phyloP scores from a whole-genome alignment of 1,284 basidiomycete genomes.

The Leucoagaricus sp. region DNA sequence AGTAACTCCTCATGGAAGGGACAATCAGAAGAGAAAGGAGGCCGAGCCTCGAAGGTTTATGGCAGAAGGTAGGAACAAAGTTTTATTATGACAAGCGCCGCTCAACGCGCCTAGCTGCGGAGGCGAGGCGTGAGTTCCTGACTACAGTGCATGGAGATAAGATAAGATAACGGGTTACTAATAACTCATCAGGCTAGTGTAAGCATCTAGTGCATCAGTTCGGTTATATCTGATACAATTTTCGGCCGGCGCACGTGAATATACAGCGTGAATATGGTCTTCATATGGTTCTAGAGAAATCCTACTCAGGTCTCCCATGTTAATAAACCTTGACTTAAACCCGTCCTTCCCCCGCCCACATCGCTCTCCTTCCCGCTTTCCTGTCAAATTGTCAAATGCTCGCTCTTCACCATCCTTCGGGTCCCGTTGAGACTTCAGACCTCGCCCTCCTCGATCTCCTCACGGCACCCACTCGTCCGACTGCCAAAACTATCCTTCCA shows the following conservation, averaged over 20 bases:
- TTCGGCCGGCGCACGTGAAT: slow-evolving; percentile 10
- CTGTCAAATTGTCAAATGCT: slow-evolving; percentile 17
- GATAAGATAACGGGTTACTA: slow-evolving; percentile 4
- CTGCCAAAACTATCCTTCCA: slow-evolving; percentile 40
- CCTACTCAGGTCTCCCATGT: slow-evolving; percentile 3
- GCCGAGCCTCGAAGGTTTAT: background rate
- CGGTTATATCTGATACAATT: background rate
- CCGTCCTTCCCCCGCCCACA: background rate
- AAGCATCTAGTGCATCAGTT: background rate
- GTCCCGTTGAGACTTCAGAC: slow-evolving; percentile 35
- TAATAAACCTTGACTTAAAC: background rate
- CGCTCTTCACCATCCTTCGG: slow-evolving; percentile 23
- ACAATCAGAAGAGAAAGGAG: background rate
- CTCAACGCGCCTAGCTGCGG: background rate
- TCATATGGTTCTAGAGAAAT: slow-evolving; percentile 6
- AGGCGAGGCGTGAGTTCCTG: background rate
- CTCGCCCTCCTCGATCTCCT: slow-evolving; percentile 53
- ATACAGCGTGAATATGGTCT: too few relatives aligned
- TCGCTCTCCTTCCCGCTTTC: slow-evolving; percentile 12
- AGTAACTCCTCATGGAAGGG: background rate
- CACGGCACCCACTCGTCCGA: slow-evolving; percentile 44
- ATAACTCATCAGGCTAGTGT: background rate
- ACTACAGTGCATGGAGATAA: background rate
- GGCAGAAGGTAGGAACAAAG: background rate
- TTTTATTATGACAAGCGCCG: slow-evolving; percentile 1